phyloP scores from a whole-genome alignment of 2,329 filamentous ascomycete species.

The Magnaporthiopsis rhizophila region DNA sequence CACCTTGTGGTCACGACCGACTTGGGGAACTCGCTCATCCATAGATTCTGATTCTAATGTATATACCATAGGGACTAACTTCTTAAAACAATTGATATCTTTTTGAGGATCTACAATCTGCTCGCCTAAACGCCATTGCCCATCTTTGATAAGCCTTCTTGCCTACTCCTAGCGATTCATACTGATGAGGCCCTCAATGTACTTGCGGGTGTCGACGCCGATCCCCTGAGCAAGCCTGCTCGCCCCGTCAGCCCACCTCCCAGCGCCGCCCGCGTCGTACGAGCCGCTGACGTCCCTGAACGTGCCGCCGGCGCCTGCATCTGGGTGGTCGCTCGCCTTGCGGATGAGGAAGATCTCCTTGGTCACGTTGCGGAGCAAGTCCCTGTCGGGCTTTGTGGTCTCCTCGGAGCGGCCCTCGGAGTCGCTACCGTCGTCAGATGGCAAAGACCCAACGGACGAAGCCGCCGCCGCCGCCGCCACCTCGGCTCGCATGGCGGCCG shows the following conservation, averaged over 20 bases:
- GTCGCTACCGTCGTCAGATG: not conserved
- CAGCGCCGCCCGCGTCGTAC: slow-evolving; percentile 16
- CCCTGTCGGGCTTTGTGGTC: not conserved
- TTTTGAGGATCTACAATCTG: no score
- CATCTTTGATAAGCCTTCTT: no score
- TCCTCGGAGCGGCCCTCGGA: slow-evolving; percentile 2
- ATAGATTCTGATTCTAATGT: slow-evolving; percentile 9
- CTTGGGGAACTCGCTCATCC: not conserved
- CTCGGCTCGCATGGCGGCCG: slow-evolving; percentile 11
- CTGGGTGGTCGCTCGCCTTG: slow-evolving; percentile 47
- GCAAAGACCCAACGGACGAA: not conserved
- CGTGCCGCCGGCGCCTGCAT: slow-evolving; percentile 20
- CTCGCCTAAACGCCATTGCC: no score
- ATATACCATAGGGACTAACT: slow-evolving; percentile 7
- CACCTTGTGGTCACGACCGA: not conserved
- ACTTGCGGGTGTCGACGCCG: slow-evolving; percentile 66
- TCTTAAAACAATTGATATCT: not conserved
- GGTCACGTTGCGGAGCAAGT: slow-evolving; percentile 20
- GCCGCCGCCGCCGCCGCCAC: slow-evolving; percentile 5
- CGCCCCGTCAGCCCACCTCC: slow-evolving; percentile 45
- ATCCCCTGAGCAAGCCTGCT: slow-evolving; percentile 62
- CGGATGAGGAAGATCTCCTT: slow-evolving; percentile 58
- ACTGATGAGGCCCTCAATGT: slow-evolving; percentile 65
- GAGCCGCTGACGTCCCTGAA: slow-evolving; percentile 27
- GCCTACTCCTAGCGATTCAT: slow-evolving; percentile 35